These are phyloP conservation scores for Rhodotorula sp. DNA, from an alignment of 1,284 basidiomycete species.

Conservation along the genomic window DNA sequence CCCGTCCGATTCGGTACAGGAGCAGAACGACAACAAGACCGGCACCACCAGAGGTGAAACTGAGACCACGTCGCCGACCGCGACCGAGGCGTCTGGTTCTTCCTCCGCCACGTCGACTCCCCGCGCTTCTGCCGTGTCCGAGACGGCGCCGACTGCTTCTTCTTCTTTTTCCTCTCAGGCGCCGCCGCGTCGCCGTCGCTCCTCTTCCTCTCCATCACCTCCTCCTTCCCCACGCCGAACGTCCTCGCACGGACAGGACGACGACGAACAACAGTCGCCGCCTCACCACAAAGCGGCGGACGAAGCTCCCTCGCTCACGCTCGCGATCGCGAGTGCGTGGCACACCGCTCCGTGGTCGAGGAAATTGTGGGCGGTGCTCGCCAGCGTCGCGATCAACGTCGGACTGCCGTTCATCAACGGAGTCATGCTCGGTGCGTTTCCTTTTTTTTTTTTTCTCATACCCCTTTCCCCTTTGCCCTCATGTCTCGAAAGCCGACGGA, in stretches of 20 bases:
- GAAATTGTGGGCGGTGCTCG: constrained; percentile 69
- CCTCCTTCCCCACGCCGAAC: constrained; percentile 12
- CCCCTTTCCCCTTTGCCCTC: not conserved
- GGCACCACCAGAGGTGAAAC: not conserved
- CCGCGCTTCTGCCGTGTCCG: not conserved
- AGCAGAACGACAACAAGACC: not conserved
- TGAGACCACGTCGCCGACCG: not conserved
- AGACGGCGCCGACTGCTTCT: not conserved
- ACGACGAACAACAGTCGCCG: too few relatives aligned
- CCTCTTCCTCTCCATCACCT: not conserved
- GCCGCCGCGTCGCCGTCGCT: constrained; percentile 40
- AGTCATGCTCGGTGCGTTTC: constrained; percentile 73
- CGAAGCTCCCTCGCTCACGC: constrained; percentile 61
- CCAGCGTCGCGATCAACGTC: constrained; percentile 86
- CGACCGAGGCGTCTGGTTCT: not conserved
- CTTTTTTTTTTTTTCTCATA: not conserved
- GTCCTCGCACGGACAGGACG: constrained; percentile 2
- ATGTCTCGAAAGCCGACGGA: not conserved
- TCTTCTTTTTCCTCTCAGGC: constrained; percentile 40
- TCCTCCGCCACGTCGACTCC: not conserved
- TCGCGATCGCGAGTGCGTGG: constrained; percentile 72
- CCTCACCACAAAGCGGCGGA: constrained; percentile 8
- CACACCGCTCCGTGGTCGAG: constrained; percentile 60
- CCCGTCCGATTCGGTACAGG: not conserved
- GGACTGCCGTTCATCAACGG: constrained; percentile 93